phyloP scores from a whole-genome alignment of 495 filamentous ascomycete species.

The Lindgomyces ingoldianus region DNA sequence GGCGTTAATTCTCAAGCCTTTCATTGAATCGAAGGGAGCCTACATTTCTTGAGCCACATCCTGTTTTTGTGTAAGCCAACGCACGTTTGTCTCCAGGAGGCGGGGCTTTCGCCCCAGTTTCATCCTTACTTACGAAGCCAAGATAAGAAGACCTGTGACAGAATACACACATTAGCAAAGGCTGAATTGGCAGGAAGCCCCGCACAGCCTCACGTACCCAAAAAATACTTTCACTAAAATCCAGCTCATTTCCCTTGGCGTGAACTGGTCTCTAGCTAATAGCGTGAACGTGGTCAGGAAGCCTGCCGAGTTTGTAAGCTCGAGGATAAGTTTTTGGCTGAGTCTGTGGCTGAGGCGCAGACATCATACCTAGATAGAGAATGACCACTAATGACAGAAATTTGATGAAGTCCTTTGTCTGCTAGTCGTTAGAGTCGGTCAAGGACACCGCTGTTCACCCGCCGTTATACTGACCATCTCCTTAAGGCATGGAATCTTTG shows the following conservation, averaged over 20 bases:
- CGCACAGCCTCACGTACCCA: constrained; percentile 51
- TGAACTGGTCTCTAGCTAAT: constrained; percentile 75
- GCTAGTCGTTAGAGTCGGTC: constrained; percentile 42
- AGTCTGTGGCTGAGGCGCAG: neutral
- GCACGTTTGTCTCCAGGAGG: constrained; percentile 15
- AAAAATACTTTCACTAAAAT: constrained; percentile 84
- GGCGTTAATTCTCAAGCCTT: constrained; percentile 46
- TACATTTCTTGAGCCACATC: constrained; percentile 46
- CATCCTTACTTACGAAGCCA: constrained; percentile 66
- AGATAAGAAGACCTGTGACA: constrained; percentile 64
- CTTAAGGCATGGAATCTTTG: constrained; percentile 76
- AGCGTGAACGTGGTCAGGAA: constrained; percentile 92
- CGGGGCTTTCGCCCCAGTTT: constrained; percentile 4
- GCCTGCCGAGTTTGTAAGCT: constrained; percentile 52
- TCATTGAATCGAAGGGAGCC: constrained; percentile 38
- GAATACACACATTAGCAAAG: constrained; percentile 22
- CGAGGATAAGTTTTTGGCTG: neutral
- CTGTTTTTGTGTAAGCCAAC: constrained; percentile 34
- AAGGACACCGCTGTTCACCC: constrained; percentile 8
- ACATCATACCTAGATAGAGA: constrained; percentile 66
- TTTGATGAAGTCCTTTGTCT: constrained; percentile 88
- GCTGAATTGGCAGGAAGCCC: neutral
- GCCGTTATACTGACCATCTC: constrained; percentile 63
- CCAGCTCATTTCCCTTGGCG: constrained; percentile 77
- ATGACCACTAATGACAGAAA: constrained; percentile 86